Conservation (phyloP, 2,329 filamentous ascomycete genomes). For the Pseudogymnoascus sp. region DNA sequence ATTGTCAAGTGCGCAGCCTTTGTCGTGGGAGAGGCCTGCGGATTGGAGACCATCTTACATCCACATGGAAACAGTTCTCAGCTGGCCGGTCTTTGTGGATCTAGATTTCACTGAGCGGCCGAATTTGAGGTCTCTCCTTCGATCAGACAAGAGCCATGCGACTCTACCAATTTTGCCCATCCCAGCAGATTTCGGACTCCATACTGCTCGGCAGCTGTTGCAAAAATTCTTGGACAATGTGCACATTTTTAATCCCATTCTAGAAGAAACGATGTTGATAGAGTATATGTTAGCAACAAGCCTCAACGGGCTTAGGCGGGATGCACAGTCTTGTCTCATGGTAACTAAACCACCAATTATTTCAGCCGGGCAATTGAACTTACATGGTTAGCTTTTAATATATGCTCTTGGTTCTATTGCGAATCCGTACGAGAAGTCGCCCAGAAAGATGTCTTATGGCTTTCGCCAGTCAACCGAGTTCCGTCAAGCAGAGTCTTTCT, state of each 20-base stretch:
- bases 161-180: background rate
- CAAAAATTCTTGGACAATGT: slow-evolving; percentile 39
- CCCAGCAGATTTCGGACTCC: slow-evolving; percentile 15
- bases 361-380: background rate
- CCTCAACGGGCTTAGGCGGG: slow-evolving; percentile 18
- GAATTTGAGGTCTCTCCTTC: slow-evolving; percentile 15
- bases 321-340: slow-evolving; percentile 17
- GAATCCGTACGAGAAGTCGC: background rate
- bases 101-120: slow-evolving; percentile 20
- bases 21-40: background rate
- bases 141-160: background rate
- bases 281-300: slow-evolving; percentile 10
- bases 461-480: slow-evolving; percentile 29
- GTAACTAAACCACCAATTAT: background rate
- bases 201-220: slow-evolving; percentile 34
- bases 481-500: slow-evolving; percentile 36
- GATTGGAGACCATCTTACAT: slow-evolving; percentile 10
- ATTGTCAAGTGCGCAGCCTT: background rate
- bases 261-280: slow-evolving; percentile 33
- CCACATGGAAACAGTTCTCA: slow-evolving; percentile 13
- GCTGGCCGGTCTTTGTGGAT: slow-evolving; percentile 22
- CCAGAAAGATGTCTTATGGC: background rate
- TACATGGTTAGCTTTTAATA: slow-evolving; percentile 11
- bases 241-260: slow-evolving; percentile 45
- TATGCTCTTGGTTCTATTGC: slow-evolving; percentile 16